Evolutionary conservation across 805 yeast species (phyloP), one percentile per base, ranked within the genome.

Genomic region (Yarrowia sp.): DNA sequence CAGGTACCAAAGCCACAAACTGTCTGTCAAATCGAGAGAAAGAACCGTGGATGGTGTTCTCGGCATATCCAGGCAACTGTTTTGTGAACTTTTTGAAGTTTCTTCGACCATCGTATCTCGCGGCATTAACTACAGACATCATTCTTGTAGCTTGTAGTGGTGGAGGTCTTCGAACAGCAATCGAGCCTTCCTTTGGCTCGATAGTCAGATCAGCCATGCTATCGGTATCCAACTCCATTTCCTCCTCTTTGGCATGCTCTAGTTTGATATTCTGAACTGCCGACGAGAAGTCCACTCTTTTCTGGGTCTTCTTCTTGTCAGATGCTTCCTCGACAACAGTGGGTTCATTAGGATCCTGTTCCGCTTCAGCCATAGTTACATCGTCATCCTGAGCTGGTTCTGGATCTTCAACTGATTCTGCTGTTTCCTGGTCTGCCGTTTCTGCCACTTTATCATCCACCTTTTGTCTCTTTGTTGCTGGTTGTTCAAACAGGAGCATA

Each of bases 71-170:
- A 8, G 66, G 66, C 19, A 46, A 13, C 53, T 46, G 39, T 24
- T 61, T 61, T 8, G 17, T 20, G 46, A 61, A 61, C n/a, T 36
- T 47, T 17, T 61, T 61, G 44, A 61, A 61, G 46, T 61, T 61
- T 24, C 40, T n/a, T 47, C 68, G 58, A 9, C 58, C 46, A 10
- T 56, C 52, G 33, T 66, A 43, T 13, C n/a, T 58, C 3, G 36
- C 47, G 5, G 67, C 67, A 6, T 49, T 40, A 15, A 46, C 44
- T 38, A 58, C 56, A n/a, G 67, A 42, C 53, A 42, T 15, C 43
- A 44, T 55, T 8, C 65, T 40, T 1, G 68, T 66, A 6, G 68
- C 68, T 17, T 66, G 66, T 12, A 53, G 20, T 10, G 65, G 64
- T 8, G 64, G 49, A 1, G 68, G 64, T 43, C 49, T 30, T 1